Base-by-base conservation (phyloP, 2,329 filamentous ascomycete genomes). In the Neonectria ditissima region DNA sequence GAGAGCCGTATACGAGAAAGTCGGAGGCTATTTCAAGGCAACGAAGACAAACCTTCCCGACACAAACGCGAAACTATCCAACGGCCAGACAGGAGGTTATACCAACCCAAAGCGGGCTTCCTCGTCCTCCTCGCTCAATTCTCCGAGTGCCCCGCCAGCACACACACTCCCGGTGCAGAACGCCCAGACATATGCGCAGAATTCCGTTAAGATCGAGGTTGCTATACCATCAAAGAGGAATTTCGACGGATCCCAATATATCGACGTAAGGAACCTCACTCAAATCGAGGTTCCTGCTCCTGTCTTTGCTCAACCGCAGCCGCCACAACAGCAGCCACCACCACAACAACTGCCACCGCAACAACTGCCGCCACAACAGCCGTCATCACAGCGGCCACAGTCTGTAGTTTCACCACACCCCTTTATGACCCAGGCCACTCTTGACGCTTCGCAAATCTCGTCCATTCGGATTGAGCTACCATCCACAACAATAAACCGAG, bases 381-480 rank as follows among this genome's bases (percentile, higher is more conserved):
- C 59, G 16, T 48, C 62, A 57, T 45, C 47, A 18, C 60, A 65
- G 20, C 47, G 60, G 5, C 57, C 60, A 10, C 64, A 69, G 5
- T 30, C 52, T 34, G 18, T 62, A 34, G 50, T 41, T 11, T 41
- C 53, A 3, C 55, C 65, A 9, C 52, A 68, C 10, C 18, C 62
- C 7, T 24, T 44, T 26, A 26, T 6, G 24, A 6, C 24, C 16
- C 47, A 61, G 9, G 26, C 52, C 16, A 10, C 51, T 6, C 14
- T 45, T 5, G 67, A 72, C n/a, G 52, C 50, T 18, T 60, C 47
- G 0, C 73, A 71, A 45, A 72, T 64, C 45, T 51, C 60, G 8
- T 69, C 68, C 1, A 82, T 88, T 52, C 79, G 79, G 20, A 82
- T 87, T n/a, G 84, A 88, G 66, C 73, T 88, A 11, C 75, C 77